Conservation (phyloP, 2,329 filamentous ascomycete species). For the Periconia sp. region DNA sequence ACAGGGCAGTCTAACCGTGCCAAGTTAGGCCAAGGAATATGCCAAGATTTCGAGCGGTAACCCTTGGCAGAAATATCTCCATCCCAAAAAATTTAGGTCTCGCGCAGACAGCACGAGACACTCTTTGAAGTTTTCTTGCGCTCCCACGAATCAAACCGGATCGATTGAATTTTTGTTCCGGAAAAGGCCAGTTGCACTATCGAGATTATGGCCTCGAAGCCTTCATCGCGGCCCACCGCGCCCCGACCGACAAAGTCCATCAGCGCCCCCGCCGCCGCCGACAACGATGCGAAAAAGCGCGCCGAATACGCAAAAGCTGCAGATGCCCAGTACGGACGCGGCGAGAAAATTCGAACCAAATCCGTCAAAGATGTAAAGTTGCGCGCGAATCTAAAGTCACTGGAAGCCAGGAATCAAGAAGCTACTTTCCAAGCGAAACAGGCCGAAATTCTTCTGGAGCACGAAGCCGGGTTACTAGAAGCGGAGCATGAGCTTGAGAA, state of each 20-base stretch:
- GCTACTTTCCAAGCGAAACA: constrained; percentile 86
- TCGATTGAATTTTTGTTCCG: too few relatives aligned
- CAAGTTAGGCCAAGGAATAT: not conserved
- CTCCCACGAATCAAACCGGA: not conserved
- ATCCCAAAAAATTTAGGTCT: not conserved
- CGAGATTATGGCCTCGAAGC: constrained; percentile 23
- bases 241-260: constrained; percentile 15
- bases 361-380: constrained; percentile 87
- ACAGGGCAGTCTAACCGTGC: not conserved
- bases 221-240: constrained; percentile 18
- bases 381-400: constrained; percentile 72
- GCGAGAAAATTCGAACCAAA: constrained; percentile 71
- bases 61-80: constrained; percentile 12
- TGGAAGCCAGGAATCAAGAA: constrained; percentile 81
- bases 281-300: constrained; percentile 32
- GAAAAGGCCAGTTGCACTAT: not conserved
- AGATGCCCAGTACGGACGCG: constrained; percentile 80
- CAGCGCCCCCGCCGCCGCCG: constrained; percentile 19
- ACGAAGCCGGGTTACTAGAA: constrained; percentile 82
- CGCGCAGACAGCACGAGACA: not conserved
- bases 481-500: constrained; percentile 84
- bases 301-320: constrained; percentile 50
- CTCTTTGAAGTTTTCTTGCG: not conserved
- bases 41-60: constrained; percentile 16
- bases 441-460: constrained; percentile 91